These are phyloP conservation scores for Fistulifera solaris DNA, from an alignment of 108 stramenopile genomes.

Conservation along the genomic window DNA sequence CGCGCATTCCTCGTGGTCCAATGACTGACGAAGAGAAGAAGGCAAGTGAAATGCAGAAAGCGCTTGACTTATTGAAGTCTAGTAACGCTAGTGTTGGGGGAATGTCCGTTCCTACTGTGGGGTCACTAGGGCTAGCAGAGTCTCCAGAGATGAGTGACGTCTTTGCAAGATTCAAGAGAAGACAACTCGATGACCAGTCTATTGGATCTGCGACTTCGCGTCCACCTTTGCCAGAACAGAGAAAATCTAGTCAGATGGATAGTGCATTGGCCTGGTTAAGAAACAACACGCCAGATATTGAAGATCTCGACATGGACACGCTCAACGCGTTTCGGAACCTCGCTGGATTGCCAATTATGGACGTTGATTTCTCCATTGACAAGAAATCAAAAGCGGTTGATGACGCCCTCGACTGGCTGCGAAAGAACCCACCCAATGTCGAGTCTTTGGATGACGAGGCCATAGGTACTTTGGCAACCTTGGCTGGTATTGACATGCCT, in stretches of 20 bases:
- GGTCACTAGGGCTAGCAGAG: neutral
- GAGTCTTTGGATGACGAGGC: conserved; percentile 12
- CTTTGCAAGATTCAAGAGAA: too few species aligned
- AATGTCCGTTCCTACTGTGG: neutral
- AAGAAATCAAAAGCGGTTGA: conserved; percentile 8
- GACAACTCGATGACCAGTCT: too few species aligned
- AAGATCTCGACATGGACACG: conserved; percentile 12
- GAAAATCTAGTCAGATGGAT: conserved; percentile 2
- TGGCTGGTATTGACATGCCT: conserved; percentile 6
- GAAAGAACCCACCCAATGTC: conserved; percentile 13
- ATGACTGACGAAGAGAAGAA: conserved; percentile 6
- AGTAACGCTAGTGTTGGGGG: neutral
- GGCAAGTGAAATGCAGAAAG: neutral
- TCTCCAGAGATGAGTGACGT: too few species aligned
- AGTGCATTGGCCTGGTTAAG: conserved; percentile 22
- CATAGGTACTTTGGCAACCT: conserved; percentile 3
- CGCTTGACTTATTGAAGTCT: conserved; percentile 3
- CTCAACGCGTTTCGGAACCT: conserved; percentile 8
- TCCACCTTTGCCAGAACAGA: too few species aligned
- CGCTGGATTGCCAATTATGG: conserved; percentile 5
- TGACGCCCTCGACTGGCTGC: conserved; percentile 20
- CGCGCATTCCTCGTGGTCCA: neutral
- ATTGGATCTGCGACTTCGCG: too few species aligned
- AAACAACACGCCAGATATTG: conserved; percentile 12
- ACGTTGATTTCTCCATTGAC: neutral